phyloP scores from a whole-genome alignment of 75 land plant genomes.

The Cupressus sempervirens region DNA sequence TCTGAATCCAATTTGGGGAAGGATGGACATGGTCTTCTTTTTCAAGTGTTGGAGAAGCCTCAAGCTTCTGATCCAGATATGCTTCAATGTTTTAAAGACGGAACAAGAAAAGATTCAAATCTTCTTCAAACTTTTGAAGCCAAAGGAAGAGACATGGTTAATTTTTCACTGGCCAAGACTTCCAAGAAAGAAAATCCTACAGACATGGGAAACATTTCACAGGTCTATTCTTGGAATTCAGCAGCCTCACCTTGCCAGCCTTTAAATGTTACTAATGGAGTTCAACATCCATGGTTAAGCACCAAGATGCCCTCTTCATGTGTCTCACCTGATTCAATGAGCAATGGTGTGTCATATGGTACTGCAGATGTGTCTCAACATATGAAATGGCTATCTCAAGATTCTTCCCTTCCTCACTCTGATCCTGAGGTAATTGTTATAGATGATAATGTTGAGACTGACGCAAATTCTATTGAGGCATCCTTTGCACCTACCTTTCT shows the following conservation, averaged over 20 bases:
- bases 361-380: neutral
- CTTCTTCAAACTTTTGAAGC: neutral
- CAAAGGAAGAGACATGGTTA: neutral
- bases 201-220: neutral
- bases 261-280: neutral
- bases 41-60: neutral
- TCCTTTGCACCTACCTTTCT: neutral
- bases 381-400: neutral
- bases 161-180: neutral
- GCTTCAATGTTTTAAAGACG: neutral
- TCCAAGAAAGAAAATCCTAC: neutral
- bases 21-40: neutral
- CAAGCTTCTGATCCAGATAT: constrained; percentile 1
- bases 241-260: neutral
- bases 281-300: neutral
- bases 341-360: neutral
- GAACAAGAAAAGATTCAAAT: constrained; percentile 8
- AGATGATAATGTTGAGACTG: neutral
- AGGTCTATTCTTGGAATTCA: neutral
- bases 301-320: neutral
- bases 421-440: neutral
- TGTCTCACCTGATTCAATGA: neutral
- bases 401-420: neutral
- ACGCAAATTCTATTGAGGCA: constrained; percentile 3
- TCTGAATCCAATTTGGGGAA: neutral